Base-by-base conservation (phyloP, 139 green algal genomes). In the Volvox reticuliferus region DNA sequence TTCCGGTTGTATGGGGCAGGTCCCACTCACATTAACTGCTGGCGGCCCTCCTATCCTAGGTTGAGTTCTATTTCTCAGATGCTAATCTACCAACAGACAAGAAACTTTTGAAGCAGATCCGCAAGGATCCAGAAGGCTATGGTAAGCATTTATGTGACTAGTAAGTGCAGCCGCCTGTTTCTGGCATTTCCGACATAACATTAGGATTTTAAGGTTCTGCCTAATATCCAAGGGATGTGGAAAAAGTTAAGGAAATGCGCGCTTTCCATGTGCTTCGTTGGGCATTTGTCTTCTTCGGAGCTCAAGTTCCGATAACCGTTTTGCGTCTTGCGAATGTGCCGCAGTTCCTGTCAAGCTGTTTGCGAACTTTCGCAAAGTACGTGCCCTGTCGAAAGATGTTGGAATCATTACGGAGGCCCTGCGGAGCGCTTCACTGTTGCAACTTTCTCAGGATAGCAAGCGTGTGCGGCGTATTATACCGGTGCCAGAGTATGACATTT, bases 51-150 rank as follows among this genome's bases (percentile, higher is more conserved):
- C 65, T 24, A 24, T 73, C 65, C 20, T 93, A 98, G 93, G 92
- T 98, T 21, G 96, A 97, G 90, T 97, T 97, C 55, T 98, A 98
- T 85, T 97, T 97, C 86, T 94, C 89, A 68, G 95, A 98, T 61
- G 91, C 93, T n/a, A 98, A 97, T 89, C 93, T 97, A 37, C 95
- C 95, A 2, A 97, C 94, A 0, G 96, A 98, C 82, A 95, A 95
- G 83, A 96, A 97, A 75, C 77, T 98, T 30, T 89, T 97, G 0
- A 96, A 97, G 82, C 92, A 95, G 67, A 93, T 97, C 26, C 73
- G 82, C 21, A 95, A 94, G 88, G 94, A 95, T 62, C 55, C 93
- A 5, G 94, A 97, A n/a, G 96, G 96, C 32, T 97, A 82, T 80
- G 95, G 94, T 96, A 71, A 92, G 94, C 88, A 12, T 71, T n/a